Base-by-base conservation (phyloP, 495 filamentous ascomycete genomes). In the Aspergillus wentii region DNA sequence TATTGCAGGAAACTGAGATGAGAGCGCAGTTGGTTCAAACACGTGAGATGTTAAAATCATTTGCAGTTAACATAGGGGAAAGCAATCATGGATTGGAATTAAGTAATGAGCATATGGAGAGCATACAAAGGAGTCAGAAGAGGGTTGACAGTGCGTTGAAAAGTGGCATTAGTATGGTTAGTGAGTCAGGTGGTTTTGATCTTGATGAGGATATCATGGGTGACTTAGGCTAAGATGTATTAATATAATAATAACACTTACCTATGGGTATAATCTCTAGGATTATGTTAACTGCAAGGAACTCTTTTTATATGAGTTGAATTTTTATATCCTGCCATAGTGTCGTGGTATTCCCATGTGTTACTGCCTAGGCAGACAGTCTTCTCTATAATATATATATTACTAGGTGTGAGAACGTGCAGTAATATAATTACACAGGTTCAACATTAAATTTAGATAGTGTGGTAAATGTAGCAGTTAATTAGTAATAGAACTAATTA, bases 141-240 rank as follows among this genome's bases (percentile, higher is more conserved):
- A 56, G 54, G 16, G 57, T 40, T 38, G 57, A 56, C 26, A 42
- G 39, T 30, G 23, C 47, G 1, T 49, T 56, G n/a, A 69, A 62
- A 23, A 50, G 51, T 40, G 19, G 44, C 49, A 41, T 23, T 9
- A 20, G 17, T 51, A 44, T 43, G 29, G 44, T 45, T 3, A 49
- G 36, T 6, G 51, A 40, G 9, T 64, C 65, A 26, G 62, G 61
- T 40, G 51, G 51, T 4, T 51, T 62, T 30, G 63, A 78, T 3
- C 70, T 79, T 33, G 81, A 85, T 33, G 81, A 85, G 54, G 80
- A 86, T 49, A 62, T 86, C 27, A 85, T 86, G 82, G 76, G 63
- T 19, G 73, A 74, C 28, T 28, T 64, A 4, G 11, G 11, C 4
- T 29, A n/a, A 29, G 11, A 5, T 25, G 22, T 25, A 25, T 25